Percentiles rank a stretch among this genome's conserved stretches.
Conservation (phyloP, 1,284 basidiomycete species). For the Caloboletus inedulis region DNA sequence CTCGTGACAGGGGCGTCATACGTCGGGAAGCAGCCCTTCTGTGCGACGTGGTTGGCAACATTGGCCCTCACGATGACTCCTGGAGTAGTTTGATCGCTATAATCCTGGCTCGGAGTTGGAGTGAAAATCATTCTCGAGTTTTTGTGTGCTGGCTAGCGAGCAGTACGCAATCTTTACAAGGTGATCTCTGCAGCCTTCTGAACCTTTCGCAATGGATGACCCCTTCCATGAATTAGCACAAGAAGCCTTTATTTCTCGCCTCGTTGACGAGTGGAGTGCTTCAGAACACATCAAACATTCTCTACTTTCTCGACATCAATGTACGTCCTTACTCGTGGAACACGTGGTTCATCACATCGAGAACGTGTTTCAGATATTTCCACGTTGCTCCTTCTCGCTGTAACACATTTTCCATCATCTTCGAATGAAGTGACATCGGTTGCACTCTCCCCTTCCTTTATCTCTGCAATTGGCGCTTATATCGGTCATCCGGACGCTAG, state of each 20-base stretch:
- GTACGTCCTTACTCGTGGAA: constrained; percentile 39
- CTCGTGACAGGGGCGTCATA: constrained; percentile 41
- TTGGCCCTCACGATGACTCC: constrained; percentile 44
- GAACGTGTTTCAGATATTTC: constrained; percentile 55
- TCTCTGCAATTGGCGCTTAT: constrained; percentile 73
- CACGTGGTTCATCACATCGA: background rate
- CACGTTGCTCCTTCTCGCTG: constrained; percentile 59
- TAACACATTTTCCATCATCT: constrained; percentile 56
- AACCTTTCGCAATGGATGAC: background rate
- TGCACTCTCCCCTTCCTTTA: constrained; percentile 59
- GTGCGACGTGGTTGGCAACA: constrained; percentile 45
- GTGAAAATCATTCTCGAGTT: constrained; percentile 53
- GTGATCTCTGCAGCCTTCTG: constrained; percentile 31
- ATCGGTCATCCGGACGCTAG: constrained; percentile 75
- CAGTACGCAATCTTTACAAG: constrained; percentile 33
- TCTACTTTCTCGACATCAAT: constrained; percentile 62
- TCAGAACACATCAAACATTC: constrained; percentile 71
- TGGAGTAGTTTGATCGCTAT: constrained; percentile 52
- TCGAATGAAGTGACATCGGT: constrained; percentile 42
- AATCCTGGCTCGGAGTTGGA: constrained; percentile 56
- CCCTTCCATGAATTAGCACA: constrained; percentile 39
- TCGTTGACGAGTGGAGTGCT: constrained; percentile 62
- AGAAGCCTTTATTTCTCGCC: constrained; percentile 43
- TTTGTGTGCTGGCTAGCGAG: constrained; percentile 64
- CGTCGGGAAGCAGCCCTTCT: constrained; percentile 53